Evolutionary conservation across 1,139 yeast species (phyloP), one percentile per base, ranked within the genome.

Genomic region (Williopsis jadinii): DNA sequence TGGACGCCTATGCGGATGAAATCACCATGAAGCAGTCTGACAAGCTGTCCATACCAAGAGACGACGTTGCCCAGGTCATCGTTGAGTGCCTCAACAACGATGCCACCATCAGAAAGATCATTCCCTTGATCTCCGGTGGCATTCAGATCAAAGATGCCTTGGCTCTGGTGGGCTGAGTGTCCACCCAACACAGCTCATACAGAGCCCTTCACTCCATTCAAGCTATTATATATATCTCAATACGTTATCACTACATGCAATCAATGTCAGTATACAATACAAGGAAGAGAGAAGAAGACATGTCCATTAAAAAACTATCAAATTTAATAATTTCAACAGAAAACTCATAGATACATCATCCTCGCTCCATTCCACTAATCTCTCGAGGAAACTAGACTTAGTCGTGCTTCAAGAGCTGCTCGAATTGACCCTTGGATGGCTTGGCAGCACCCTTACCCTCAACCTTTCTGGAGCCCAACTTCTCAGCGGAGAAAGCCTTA

Each of bases 401-500:
- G 58, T 66, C 72, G 58, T 71, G 71, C 71, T 75, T 81, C 68
- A 82, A 77, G 60, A 79, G 80, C 60, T 76, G 70, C 56, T 73
- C 65, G 75, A 82, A 82, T 64, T 75, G 75, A 67, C 84, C 82
- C 71, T 83, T 74, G 57, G 86, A 79, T 67, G 85, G 83, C 68
- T 71, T 72, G 6, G 24, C 4, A 61, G 70, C 76, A 61, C 72
- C 62, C 62, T 82, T 60, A 69, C 72, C 68, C 60, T 73, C 80
- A 68, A 71, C 85, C 83, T 86, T 86, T 68, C 74, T 74, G 60
- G 90, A 81, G 64, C 95, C 95, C 61, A 84, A 75, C 76, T 86
- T 85, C 77, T 87, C 84, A 70, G 85, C 87, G 63, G 95, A 67
- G 75, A 80, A 88, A 62, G 92, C 95, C 84, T 87, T 87, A 65